Base-by-base conservation (phyloP, 495 filamentous ascomycete species). In the Aspergillus affinis region DNA sequence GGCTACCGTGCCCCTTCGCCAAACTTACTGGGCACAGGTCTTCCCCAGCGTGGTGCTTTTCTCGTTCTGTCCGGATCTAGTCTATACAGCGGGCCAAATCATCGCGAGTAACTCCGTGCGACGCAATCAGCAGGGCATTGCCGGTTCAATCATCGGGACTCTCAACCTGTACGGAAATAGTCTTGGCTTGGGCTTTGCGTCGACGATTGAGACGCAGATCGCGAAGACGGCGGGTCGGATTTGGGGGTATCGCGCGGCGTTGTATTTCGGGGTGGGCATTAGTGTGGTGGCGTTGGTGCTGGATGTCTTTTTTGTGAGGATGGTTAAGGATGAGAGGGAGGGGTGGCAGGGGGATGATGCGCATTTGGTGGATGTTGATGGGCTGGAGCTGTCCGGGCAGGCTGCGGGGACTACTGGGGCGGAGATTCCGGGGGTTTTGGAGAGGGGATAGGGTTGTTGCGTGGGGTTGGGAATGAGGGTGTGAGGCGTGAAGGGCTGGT, bases 51-150 rank as follows among this genome's bases (percentile, higher is more conserved):
- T 73, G 6, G 54, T 82, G 4, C 61, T 84, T 4, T 69, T 75
- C 51, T 65, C 73, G 0, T 74, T 82, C 46, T 80, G 75, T 62
- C 79, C 79, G 0, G 82, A 84, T 61, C 73, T 84, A 4, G 74
- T 81, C 29, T 82, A 76, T 53, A 80, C 77, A 0, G 80, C 78
- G 10, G 78, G 76, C 0, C 80, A 83, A 55, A 82, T 84, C 49
- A 82, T 84, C 58, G 81, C 80, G 6, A 82, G 79, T 51, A 83
- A 83, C 55, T 72, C 70, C 0, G 81, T 84, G 12, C 69, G 68
- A 17, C 64, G 75, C n/a, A 65, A 73, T 21, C 70, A 83, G 53
- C 81, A 84, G 54, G 82, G 82, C 0, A 72, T 81, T 54, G 81
- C 80, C 0, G 80, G 74, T 3, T 78, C 75, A 0, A 64, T 82